Evolutionary conservation across 2,329 filamentous ascomycete species (phyloP), one percentile per base, ranked within the genome.

Genomic region (Diaporthe longicolla): DNA sequence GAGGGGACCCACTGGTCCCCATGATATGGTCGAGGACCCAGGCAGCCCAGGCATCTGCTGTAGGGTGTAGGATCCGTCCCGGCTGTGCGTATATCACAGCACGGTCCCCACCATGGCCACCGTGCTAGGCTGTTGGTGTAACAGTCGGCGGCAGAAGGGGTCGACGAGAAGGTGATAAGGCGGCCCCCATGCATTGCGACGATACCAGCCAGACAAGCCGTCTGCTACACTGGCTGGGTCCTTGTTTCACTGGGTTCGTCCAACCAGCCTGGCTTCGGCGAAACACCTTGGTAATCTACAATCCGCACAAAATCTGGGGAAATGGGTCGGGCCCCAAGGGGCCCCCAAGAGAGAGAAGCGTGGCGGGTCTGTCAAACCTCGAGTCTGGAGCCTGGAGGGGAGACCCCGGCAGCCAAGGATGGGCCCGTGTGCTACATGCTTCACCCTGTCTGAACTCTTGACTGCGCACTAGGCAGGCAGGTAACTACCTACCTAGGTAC

Each of bases 61-160:
- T 66, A 66, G 29, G 19, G 21, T 50, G 59, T 66, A 66, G 29
- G 19, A 26, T 35, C 48, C 21, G 32, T 68, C 63, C 63, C 19
- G 63, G 15, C 21, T 19, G 29, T 54, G 63, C 63, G 63, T 54
- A 68, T 19, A 40, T 29, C 48, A 37, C 45, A 68, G 63, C 32
- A 68, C 29, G 63, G n/a, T 8, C 15, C 9, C 63, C 45, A 68
- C 63, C n/a, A 4, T 8, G n/a, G 21, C 48, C 48, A 29, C 13
- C 15, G 45, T 52, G 48, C 63, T 40, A 68, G 32, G 63, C 29
- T 29, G 17, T 10, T 68, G 40, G 63, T 54, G 63, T 54, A 21
- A 66, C 61, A 52, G 45, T 52, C 45, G 45, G 24, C 61, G 61
- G 61, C 45, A 50, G 61, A 24, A 52, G 29, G 43, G 29, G 61